Evolutionary conservation across 805 yeast species (phyloP).

Genomic region (Ogataea siamensis): DNA sequence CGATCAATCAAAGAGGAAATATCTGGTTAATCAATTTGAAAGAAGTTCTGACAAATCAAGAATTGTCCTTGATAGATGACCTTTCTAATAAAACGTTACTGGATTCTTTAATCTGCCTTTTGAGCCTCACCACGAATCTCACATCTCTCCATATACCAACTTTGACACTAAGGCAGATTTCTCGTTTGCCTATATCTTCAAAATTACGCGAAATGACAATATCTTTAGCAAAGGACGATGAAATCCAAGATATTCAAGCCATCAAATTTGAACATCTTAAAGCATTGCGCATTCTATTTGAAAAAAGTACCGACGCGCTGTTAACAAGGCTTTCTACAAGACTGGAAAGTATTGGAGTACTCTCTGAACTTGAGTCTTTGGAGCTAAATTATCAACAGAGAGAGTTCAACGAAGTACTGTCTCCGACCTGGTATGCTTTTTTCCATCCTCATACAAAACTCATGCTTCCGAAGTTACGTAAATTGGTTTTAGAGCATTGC

Average conservation of each 20-base stretch:
- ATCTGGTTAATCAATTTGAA: constrained; percentile 5
- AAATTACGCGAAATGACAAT: constrained; percentile 11
- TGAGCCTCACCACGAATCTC: constrained; percentile 19
- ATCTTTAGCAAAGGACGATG: constrained; percentile 9
- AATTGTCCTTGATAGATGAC: constrained; percentile 3
- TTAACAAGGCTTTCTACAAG: constrained; percentile 12
- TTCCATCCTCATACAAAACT: constrained; percentile 16
- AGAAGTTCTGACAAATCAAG: constrained; percentile 4
- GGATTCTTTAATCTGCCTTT: constrained; percentile 17
- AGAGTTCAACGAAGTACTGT: constrained; percentile 26
- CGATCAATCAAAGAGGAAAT: constrained; percentile 4
- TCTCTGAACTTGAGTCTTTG: constrained; percentile 15
- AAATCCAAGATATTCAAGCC: constrained; percentile 2
- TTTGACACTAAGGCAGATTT: constrained; percentile 7
- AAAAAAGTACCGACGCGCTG: constrained; percentile 21
- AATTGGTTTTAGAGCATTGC: constrained; percentile 24
- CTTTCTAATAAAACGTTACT: constrained; percentile 8
- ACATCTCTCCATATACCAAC: constrained; percentile 13
- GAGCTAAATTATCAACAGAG: constrained; percentile 20
- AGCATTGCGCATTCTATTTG: constrained; percentile 20
- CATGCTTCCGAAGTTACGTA: constrained; percentile 12
- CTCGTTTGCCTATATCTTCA: not conserved
- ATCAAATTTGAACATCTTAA: constrained; percentile 10
- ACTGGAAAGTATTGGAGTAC: constrained; percentile 8
- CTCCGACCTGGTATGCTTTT: constrained; percentile 30